These are phyloP conservation scores for Globisporangium viniferum DNA, from an alignment of 352 stramenopile genomes.

Conservation along the genomic window DNA sequence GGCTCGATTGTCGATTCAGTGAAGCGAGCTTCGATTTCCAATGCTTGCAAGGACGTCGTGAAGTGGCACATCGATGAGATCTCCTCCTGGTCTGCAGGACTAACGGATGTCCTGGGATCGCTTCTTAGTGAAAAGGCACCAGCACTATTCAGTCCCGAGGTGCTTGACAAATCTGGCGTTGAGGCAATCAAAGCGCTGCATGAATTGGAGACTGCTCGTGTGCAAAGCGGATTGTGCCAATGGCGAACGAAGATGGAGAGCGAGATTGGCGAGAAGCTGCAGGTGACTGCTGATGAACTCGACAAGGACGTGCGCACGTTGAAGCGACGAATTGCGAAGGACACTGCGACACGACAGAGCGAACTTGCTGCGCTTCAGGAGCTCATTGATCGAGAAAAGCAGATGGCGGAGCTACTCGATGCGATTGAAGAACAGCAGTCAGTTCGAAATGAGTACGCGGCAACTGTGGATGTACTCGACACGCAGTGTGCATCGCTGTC, in stretches of 20 bases:
- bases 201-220: slow-evolving; percentile 39
- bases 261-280: slow-evolving; percentile 39
- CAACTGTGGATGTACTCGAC: slow-evolving; percentile 53
- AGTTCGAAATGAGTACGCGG: slow-evolving; percentile 57
- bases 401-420: slow-evolving; percentile 66
- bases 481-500: slow-evolving; percentile 56
- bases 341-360: slow-evolving; percentile 39
- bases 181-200: slow-evolving; percentile 48
- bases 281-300: slow-evolving; percentile 31
- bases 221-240: slow-evolving; percentile 57
- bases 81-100: slow-evolving; percentile 35
- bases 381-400: slow-evolving; percentile 66
- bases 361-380: slow-evolving; percentile 60
- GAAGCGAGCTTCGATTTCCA: slow-evolving; percentile 33
- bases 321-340: slow-evolving; percentile 32
- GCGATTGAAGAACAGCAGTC: slow-evolving; percentile 77
- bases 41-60: slow-evolving; percentile 42
- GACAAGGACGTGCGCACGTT: slow-evolving; percentile 42
- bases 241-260: slow-evolving; percentile 61
- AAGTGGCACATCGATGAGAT: slow-evolving; percentile 49
- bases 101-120: slow-evolving; percentile 43
- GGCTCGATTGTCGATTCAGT: slow-evolving; percentile 21
- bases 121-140: slow-evolving; percentile 46
- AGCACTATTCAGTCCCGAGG: slow-evolving; percentile 36
- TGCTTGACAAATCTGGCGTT: slow-evolving; percentile 26